Evolutionary conservation across 2,329 filamentous ascomycete species (phyloP).

Genomic region (Fusarium hainanense): DNA sequence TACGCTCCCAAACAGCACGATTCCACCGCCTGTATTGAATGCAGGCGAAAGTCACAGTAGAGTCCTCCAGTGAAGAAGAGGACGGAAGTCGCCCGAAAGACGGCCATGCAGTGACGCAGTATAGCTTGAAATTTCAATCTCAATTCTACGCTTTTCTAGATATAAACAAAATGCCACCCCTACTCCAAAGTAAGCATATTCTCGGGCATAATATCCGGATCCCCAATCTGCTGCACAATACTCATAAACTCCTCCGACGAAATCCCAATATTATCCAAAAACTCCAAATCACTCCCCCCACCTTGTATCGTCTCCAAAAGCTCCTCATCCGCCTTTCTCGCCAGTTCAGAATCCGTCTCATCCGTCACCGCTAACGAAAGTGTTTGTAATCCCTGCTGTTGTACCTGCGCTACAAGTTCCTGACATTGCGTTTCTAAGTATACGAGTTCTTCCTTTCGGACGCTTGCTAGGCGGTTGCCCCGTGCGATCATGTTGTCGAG

Average conservation of each 20-base stretch:
- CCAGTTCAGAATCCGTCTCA: slow-evolving; percentile 6
- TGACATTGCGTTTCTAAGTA: slow-evolving; percentile 46
- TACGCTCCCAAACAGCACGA: too few relatives aligned
- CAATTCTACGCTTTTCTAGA: neutral
- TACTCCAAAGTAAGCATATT: slow-evolving; percentile 38
- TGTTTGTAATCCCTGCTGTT: slow-evolving; percentile 45
- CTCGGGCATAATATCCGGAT: slow-evolving; percentile 36
- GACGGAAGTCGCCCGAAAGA: too few relatives aligned
- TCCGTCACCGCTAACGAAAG: slow-evolving; percentile 35
- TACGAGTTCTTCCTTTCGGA: slow-evolving; percentile 50
- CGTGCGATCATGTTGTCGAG: slow-evolving; percentile 50
- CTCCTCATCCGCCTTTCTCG: slow-evolving; percentile 8
- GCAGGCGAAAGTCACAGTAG: too few relatives aligned
- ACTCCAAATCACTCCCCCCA: slow-evolving; percentile 42
- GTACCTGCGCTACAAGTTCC: slow-evolving; percentile 42
- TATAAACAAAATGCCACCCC: neutral
- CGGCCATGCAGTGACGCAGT: too few relatives aligned
- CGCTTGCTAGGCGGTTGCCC: slow-evolving; percentile 49
- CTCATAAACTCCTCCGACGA: slow-evolving; percentile 54
- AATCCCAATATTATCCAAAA: slow-evolving; percentile 53
- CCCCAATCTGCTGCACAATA: slow-evolving; percentile 52
- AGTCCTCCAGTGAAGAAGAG: too few relatives aligned
- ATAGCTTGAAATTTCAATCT: too few relatives aligned
- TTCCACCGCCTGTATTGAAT: too few relatives aligned
- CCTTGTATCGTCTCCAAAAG: slow-evolving; percentile 14